phyloP scores from a whole-genome alignment of 805 yeast genomes.

The Yarrowia bubula region DNA sequence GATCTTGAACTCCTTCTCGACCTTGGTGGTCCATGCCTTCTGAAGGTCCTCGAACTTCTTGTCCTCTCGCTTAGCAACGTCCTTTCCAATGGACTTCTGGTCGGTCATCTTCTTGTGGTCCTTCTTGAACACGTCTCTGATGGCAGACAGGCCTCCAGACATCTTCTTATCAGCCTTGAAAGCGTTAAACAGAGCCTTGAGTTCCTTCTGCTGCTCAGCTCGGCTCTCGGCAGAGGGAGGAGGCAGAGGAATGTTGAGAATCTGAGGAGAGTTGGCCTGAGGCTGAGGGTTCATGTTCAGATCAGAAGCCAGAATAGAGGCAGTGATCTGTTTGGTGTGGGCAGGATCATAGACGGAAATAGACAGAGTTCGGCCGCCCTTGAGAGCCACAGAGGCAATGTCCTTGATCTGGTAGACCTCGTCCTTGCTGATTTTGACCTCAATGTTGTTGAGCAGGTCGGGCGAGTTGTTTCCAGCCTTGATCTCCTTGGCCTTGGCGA shows the following conservation, averaged over 20 bases:
- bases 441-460: conserved; percentile 42
- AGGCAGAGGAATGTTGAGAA: conserved; percentile 71
- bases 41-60: conserved; percentile 25
- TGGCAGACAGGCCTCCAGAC: not conserved
- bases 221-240: conserved; percentile 69
- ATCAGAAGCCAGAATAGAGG: conserved; percentile 65
- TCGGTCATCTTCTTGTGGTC: conserved; percentile 26
- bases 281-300: conserved; percentile 77
- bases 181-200: conserved; percentile 45
- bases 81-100: conserved; percentile 22
- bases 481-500: conserved; percentile 56
- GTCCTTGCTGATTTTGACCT: conserved; percentile 41
- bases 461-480: conserved; percentile 72
- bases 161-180: conserved; percentile 27
- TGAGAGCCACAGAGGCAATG: conserved; percentile 68
- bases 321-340: conserved; percentile 63
- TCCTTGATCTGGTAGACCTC: conserved; percentile 28
- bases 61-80: conserved; percentile 23
- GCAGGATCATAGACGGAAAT: conserved; percentile 88
- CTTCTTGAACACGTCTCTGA: conserved; percentile 25
- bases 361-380: conserved; percentile 62
- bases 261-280: conserved; percentile 69
- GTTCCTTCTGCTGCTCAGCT: conserved; percentile 51
- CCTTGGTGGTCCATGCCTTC: conserved; percentile 23
- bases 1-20: conserved; percentile 22